Evolutionary conservation across 164 flowering plant genomes (phyloP), one percentile per base, ranked within the genome.

Genomic region (Kalanchoe fedtschenkoi): DNA sequence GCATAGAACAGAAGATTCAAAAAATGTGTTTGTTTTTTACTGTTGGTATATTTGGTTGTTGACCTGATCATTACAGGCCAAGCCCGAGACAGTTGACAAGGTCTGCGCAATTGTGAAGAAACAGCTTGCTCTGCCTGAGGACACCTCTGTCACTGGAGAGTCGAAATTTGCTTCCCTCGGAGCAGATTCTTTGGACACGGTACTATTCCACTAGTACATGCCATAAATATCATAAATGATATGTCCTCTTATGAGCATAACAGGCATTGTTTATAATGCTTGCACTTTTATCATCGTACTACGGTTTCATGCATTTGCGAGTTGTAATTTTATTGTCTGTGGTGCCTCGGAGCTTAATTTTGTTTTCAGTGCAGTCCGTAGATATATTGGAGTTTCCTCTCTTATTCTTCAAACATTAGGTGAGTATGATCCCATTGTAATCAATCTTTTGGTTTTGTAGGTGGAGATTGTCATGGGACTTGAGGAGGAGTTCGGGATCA

Each of bases 101-200:
- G 91, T 83, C n/a, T 73, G 81, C 55, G 75, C 60, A 19, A 78
- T 88, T 26, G 91, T 88, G 63, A 86, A 65, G 76, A 81, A 77
- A 63, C 96, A 86, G 53, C 62, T 88, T 56, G 88, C 85, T 10
- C 55, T 88, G 39, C 39, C 83, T 28, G 53, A 68, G 0, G 88
- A 76, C 2, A 13, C 80, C 30, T 46, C 46, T 26, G 72, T 88
- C 64, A 73, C 76, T 32, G 80, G 78, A 0, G 83, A 77, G 7
- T 77, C 91, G 33, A 82, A 77, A 42, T 86, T 88, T 58, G 17
- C 81, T 6, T 78, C 70, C 5, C 83, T 88, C 39, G 96, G 96
- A 65, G 96, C 89, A 38, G 96, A 88, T 75, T 88, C 96, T 37
- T 88, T 88, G 54, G 89, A 88, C 73, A 86, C 96, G 55, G 90